Evolutionary conservation across 352 stramenopile genomes (phyloP), one percentile per base, ranked within the genome.

Genomic region (Aphanomyces euteiches): DNA sequence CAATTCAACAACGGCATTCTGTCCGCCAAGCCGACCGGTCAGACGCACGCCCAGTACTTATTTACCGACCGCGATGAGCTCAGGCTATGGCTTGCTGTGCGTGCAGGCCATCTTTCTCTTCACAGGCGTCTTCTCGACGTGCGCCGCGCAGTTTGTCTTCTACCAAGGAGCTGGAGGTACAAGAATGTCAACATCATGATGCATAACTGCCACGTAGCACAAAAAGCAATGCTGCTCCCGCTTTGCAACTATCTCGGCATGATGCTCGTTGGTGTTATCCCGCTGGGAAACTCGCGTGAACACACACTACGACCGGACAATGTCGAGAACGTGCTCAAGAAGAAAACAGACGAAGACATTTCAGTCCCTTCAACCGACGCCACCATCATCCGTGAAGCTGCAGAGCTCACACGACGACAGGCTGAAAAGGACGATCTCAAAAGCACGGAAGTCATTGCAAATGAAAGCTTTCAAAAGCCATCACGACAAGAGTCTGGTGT

Each of bases 201-300:
- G 0, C 13, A 5, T 36, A 8, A 28, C 37, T 3, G 3, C 43
- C 50, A 4, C 8, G 2, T 41, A 73, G 84, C 90, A 65, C 87
- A 94, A 72, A 83, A 80, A 45, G 81, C 82, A n/a, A 93, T 94
- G 84, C 75, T 94, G n/a, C 70, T 94, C 45, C 87, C 87, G 67
- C 79, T 94, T 3, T 92, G 87, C 75, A 94, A 94, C 76, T 94
- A 92, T 65, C 72, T 94, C 13, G 87, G 87, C 19, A 92, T 94
- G 79, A 92, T 93, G 85, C 81, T 94, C 36, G 85, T 92, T 2
- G 87, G 87, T 0, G 72, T 94, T 17, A 74, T 92, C 36, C 84
- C 87, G 28, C 56, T 39, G 8, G 37, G 8, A 15, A 17, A 34
- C 7, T 56, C 59, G 13, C 57, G 50, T 38, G 48, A 69, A 8